Evolutionary conservation across 352 stramenopile genomes (phyloP), one percentile per base, ranked within the genome.

Genomic region (Nothophytophthora sp.): DNA sequence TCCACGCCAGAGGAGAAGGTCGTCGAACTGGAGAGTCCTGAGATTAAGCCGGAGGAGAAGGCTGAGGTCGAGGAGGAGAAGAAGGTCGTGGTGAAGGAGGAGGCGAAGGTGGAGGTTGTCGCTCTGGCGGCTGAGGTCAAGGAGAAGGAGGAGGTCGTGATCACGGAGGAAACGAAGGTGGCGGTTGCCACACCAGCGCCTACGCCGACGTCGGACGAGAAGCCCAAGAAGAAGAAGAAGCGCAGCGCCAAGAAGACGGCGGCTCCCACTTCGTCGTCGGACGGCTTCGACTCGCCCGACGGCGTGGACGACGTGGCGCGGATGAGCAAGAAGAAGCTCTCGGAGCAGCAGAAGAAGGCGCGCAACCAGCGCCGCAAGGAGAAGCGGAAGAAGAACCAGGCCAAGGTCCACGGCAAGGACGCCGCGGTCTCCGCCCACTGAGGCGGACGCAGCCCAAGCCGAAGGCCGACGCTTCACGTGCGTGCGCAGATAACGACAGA

Each of bases 351-450:
- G 60, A 89, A 89, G 60, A 77, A 74, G 34, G 41, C 55, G 55
- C 81, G 81, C 41, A 91, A 91, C 70, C 61, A 74, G 48, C 76
- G 76, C 45, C 77, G 81, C 54, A 88, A 88, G 70, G 72, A 86
- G 47, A 91, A 91, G 72, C 73, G 81, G 25, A 88, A 84, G 70
- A 86, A 86, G 63, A 83, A 82, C 44, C 67, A 60, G 30, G 64
- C 80, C 46, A 87, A 86, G 65, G 55, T 85, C 52, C 48, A 49
- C 12, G 64, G 56, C 23, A 62, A 30, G 35, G 50, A 60, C 37
- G 44, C 53, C 52, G 55, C 75, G 30, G 48, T 38, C 18, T n/a
- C n/a, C n/a, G n/a, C n/a, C n/a, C n/a, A n/a, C n/a, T n/a, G n/a
- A n/a, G n/a, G n/a, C n/a, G n/a, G n/a, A n/a, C n/a, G n/a, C n/a